Percentiles rank a stretch among this genome's conserved stretches.
Conservation (phyloP, 192 early-diverging fungal genomes). For the Entomortierella chlamydospora region DNA sequence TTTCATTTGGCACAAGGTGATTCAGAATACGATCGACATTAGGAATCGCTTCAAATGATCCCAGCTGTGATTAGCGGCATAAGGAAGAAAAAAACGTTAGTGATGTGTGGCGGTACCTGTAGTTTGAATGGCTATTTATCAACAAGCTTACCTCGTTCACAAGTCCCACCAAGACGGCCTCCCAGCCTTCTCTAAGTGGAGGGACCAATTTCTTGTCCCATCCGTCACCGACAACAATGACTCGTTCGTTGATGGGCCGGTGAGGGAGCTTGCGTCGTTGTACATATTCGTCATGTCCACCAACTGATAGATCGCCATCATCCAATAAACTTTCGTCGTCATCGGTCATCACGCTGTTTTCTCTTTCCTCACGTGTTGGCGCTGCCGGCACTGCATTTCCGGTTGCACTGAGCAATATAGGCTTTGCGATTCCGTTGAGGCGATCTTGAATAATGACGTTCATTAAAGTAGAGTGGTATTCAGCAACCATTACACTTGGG, state of each 20-base stretch:
- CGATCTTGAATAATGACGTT: slow-evolving; percentile 60
- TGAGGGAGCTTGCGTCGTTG: slow-evolving; percentile 25
- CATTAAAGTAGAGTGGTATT: slow-evolving; percentile 63
- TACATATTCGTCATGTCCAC: slow-evolving; percentile 21
- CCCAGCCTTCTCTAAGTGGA: slow-evolving; percentile 57
- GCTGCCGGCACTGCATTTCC: neutral
- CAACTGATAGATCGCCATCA: slow-evolving; percentile 30
- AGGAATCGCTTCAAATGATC: slow-evolving; percentile 57
- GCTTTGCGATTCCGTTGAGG: slow-evolving; percentile 49
- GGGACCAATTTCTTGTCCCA: slow-evolving; percentile 59
- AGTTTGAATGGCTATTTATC: neutral
- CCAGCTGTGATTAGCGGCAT: slow-evolving; percentile 38
- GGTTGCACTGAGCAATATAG: slow-evolving; percentile 11
- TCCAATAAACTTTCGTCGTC: slow-evolving; percentile 34
- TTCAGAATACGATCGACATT: slow-evolving; percentile 58
- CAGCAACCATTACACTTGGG: slow-evolving; percentile 56
- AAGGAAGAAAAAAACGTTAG: too few species aligned
- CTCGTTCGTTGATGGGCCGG: slow-evolving; percentile 48
- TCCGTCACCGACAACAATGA: slow-evolving; percentile 52
- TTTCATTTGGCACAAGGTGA: slow-evolving; percentile 56
- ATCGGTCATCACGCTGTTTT: slow-evolving; percentile 44
- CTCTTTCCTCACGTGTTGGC: slow-evolving; percentile 17
- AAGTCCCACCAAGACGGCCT: slow-evolving; percentile 59
- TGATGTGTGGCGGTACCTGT: too few species aligned
- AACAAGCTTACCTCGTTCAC: slow-evolving; percentile 58